Evolutionary conservation across 2,329 filamentous ascomycete species (phyloP), one percentile per base, ranked within the genome.

Genomic region (Zasmidium cellare): DNA sequence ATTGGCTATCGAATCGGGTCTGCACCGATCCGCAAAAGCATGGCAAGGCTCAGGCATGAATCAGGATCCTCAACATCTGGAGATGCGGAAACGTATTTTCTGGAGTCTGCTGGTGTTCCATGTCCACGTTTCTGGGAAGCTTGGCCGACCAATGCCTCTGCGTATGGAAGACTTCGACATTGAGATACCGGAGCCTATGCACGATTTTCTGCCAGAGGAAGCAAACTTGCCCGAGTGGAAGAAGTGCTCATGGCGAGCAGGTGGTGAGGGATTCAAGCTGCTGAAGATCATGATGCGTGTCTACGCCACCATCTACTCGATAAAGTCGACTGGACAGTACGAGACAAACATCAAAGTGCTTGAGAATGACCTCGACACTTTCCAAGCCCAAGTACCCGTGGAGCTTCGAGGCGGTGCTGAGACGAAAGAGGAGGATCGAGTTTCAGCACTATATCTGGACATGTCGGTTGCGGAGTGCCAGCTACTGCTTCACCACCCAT

Each of bases 31-130:
- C n/a, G 80, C 82, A 12, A 87, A 85, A 62, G 80, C 82, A 48
- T 85, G 83, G 80, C 74, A 75, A 18, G 72, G 78, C 14, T 71
- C 75, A 20, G 80, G 77, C 64, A 68, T 76, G 23, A 78, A 91
- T 1, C 72, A 76, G 49, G 82, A 79, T 66, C 69, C 76, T n/a
- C 79, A 92, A 1, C 84, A 88, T 5, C 84, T 89, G 58, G 90
- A 96, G 71, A 81, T 92, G 73, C 83, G 90, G 22, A 92, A 92
- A 75, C 82, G 91, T 16, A 81, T 87, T 0, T 96, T 91, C 79
- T 96, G 90, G 88, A 81, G 81, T 5, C 80, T 92, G 11, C 75
- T 92, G 44, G 79, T 82, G 3, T 79, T 92, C 14, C 82, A 86
- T 59, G 80, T 89, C 9, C 85, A 84, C n/a, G 77, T 93, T 9